Evolutionary conservation across 2,329 filamentous ascomycete species (phyloP), one percentile per base, ranked within the genome.

Genomic region (Fusarium austroafricanum): DNA sequence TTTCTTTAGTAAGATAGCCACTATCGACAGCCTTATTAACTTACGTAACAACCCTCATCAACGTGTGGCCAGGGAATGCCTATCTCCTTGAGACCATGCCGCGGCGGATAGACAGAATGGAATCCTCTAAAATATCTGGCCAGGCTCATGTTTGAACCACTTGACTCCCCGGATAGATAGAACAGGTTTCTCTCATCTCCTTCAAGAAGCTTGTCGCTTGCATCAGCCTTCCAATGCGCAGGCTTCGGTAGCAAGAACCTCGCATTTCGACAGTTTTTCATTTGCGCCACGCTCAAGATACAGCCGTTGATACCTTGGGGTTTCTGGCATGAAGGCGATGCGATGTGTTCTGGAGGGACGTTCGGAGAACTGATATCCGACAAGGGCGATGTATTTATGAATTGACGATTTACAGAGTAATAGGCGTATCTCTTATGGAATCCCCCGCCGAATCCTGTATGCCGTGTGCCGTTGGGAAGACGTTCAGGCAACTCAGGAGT

Each of bases 191-290:
- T 6, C 2, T 33, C 12, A 2, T 21, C 8, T 5, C 20, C 18
- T 2, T 61, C 58, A 0, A 61, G 26, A 3, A 61, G 31, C 7
- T 28, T 20, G 10, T 61, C 58, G 0, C 29, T 42, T 2, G 1
- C 3, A 4, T 21, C 45, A 4, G 12, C 7, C 15, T 35, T 21
- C 55, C 39, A 35, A 0, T 11, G 5, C 0, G 12, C 5, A 2
- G 8, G 5, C 12, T 61, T 61, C 0, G 58, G 58, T 2, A 54
- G 3, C 3, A 61, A 10, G 17, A 40, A 60, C 1, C 58, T 55
- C 0, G 45, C 3, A 6, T 54, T 61, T 1, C 58, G 58, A 15
- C 55, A 61, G 4, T 61, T 61, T 20, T 61, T 61, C 55, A 61
- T 61, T 12, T 61, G 26, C 3, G 9, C n/a, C 0, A 44, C 10